These are phyloP conservation scores for Zymoseptoria pseudotritici DNA, from an alignment of 2,329 filamentous ascomycete genomes.

Conservation along the genomic window DNA sequence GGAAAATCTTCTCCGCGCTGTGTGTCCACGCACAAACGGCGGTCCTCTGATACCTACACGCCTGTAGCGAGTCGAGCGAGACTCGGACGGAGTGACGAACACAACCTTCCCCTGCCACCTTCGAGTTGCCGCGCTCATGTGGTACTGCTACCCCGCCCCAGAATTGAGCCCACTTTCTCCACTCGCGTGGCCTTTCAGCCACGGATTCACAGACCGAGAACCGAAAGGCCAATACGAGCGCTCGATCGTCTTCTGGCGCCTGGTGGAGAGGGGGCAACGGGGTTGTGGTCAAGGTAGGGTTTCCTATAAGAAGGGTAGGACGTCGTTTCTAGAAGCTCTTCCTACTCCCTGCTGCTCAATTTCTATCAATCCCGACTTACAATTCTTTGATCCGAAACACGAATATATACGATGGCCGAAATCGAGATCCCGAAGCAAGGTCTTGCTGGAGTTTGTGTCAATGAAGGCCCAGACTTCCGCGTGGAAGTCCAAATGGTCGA, in stretches of 20 bases:
- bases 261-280: neutral
- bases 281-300: neutral
- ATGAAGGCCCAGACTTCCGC: conserved; percentile 44
- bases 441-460: conserved; percentile 45
- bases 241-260: neutral
- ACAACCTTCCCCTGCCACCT: neutral
- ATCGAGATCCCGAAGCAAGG: conserved; percentile 42
- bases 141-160: neutral
- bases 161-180: neutral
- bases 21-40: no score
- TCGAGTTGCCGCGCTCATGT: neutral
- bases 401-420: conserved; percentile 10
- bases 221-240: neutral
- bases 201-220: neutral
- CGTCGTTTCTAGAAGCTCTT: neutral
- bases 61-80: neutral
- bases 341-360: neutral
- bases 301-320: neutral
- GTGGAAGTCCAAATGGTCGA: conserved; percentile 43
- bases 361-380: neutral
- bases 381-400: neutral
- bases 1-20: neutral
- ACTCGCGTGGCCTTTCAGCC: neutral
- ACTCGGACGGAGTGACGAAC: neutral
- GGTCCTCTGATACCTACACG: neutral